These are phyloP conservation scores for Mycena sanguinolenta DNA, from an alignment of 768 basidiomycete species.

Conservation along the genomic window DNA sequence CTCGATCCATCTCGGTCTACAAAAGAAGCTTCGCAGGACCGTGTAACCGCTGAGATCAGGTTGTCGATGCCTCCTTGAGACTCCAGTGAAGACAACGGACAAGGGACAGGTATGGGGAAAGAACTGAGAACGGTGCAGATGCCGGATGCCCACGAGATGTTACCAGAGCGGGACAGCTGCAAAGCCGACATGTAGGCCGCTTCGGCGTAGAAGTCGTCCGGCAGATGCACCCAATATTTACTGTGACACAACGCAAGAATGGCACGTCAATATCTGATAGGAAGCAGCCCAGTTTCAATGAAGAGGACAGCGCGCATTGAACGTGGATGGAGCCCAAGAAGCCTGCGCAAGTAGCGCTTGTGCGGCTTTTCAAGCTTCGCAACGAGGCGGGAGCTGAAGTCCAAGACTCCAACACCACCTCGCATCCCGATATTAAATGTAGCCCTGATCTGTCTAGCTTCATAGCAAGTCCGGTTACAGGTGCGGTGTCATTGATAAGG, in stretches of 20 bases:
- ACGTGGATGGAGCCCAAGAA: conserved; percentile 10
- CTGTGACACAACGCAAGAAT: conserved; percentile 38
- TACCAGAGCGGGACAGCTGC: not conserved
- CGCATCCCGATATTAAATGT: conserved; percentile 19
- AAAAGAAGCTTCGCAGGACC: not conserved
- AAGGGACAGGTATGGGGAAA: conserved; percentile 14
- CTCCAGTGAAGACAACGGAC: not conserved
- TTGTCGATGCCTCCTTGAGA: conserved; percentile 11
- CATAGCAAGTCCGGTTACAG: no score
- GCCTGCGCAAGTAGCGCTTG: not conserved
- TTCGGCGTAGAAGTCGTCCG: conserved; percentile 1
- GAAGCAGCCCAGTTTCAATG: conserved; percentile 47
- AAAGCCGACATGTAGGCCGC: not conserved
- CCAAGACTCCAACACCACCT: no score
- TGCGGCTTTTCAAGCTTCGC: conserved; percentile 7
- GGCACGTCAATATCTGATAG: conserved; percentile 38
- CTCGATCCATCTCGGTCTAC: not conserved
- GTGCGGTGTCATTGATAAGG: no score
- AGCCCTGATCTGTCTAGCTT: no score
- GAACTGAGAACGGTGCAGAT: conserved; percentile 16
- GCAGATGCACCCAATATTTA: conserved; percentile 29
- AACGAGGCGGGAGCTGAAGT: no score
- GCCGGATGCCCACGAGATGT: conserved; percentile 20
- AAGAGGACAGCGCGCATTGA: conserved; percentile 36
- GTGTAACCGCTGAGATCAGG: not conserved